Percentiles rank a stretch among this genome's conserved stretches.
phyloP scores from a whole-genome alignment of 1,139 yeast species.

The Kurtzmaniella quercitrusa region DNA sequence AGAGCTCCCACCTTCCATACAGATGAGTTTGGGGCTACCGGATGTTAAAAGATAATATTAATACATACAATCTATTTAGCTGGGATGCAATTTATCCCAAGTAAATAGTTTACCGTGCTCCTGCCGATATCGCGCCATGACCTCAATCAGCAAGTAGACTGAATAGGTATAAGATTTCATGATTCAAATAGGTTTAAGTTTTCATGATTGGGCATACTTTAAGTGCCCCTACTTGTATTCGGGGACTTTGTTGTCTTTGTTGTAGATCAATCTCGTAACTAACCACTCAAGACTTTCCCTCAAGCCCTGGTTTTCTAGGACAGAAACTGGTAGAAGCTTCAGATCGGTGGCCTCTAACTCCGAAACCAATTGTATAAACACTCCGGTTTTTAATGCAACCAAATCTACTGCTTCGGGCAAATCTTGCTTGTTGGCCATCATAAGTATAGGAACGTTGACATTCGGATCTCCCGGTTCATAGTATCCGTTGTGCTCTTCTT shows the following conservation, averaged over 20 bases:
- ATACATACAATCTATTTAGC: too few species aligned
- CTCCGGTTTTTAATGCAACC: slow-evolving; percentile 76
- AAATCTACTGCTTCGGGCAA: slow-evolving; percentile 68
- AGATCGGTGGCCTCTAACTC: slow-evolving; percentile 86
- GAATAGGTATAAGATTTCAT: too few species aligned
- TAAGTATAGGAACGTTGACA: slow-evolving; percentile 77
- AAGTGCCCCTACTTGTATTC: slow-evolving; percentile 26
- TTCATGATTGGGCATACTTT: too few species aligned
- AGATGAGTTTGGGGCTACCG: too few species aligned
- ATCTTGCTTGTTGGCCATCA: slow-evolving; percentile 96
- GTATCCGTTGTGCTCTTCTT: slow-evolving; percentile 9
- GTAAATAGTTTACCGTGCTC: too few species aligned
- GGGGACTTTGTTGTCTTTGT: slow-evolving; percentile 74
- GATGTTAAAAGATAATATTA: too few species aligned
- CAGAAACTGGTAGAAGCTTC: slow-evolving; percentile 85
- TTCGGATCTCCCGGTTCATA: slow-evolving; percentile 29
- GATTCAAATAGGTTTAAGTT: too few species aligned
- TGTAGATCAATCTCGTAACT: slow-evolving; percentile 68
- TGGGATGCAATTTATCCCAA: too few species aligned
- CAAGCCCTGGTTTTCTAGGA: slow-evolving; percentile 82
- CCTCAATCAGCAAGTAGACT: too few species aligned
- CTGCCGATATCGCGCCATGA: too few species aligned
- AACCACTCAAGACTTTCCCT: slow-evolving; percentile 89
- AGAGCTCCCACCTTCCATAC: too few species aligned
- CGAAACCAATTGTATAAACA: slow-evolving; percentile 73